Percentiles rank a stretch among this genome's conserved stretches.
Conservation (phyloP, 1,284 basidiomycete species). For the Melampsora larici-populina region DNA sequence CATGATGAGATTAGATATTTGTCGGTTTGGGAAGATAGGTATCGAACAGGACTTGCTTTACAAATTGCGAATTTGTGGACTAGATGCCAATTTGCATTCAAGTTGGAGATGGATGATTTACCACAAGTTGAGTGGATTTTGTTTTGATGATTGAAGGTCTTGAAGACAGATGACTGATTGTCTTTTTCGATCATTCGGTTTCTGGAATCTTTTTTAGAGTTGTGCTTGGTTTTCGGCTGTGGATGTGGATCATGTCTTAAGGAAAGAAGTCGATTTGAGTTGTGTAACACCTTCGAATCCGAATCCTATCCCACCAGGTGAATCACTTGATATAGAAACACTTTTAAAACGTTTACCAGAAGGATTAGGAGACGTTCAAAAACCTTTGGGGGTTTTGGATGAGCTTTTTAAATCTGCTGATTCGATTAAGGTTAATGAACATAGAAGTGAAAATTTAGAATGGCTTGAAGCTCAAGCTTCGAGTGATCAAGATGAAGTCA, state of each 20-base stretch:
- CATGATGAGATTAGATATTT: constrained; percentile 97
- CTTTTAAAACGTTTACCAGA: constrained; percentile 59
- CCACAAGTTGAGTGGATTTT: constrained; percentile 63
- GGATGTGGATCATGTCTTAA: constrained; percentile 82
- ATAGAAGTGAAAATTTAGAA: constrained; percentile 20
- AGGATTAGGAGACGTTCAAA: constrained; percentile 17
- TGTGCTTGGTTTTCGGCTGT: constrained; percentile 93
- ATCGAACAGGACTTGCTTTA: constrained; percentile 83
- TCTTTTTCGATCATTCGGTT: background rate
- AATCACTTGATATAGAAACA: constrained; percentile 71
- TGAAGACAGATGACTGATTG: background rate
- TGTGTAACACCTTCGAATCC: constrained; percentile 94
- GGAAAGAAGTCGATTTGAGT: constrained; percentile 94
- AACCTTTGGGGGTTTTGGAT: constrained; percentile 6
- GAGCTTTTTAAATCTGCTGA: background rate
- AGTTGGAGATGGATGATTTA: constrained; percentile 89
- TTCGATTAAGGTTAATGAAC: background rate
- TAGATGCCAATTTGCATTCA: constrained; percentile 82
- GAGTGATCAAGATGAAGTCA: constrained; percentile 24
- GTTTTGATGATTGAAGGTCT: background rate
- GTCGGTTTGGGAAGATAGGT: constrained; percentile 79
- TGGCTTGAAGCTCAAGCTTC: constrained; percentile 39
- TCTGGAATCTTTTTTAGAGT: constrained; percentile 45
- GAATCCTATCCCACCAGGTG: constrained; percentile 73
- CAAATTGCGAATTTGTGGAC: constrained; percentile 98